Base-by-base conservation (phyloP, 164 flowering plant species). In the Vitis amurensis region DNA sequence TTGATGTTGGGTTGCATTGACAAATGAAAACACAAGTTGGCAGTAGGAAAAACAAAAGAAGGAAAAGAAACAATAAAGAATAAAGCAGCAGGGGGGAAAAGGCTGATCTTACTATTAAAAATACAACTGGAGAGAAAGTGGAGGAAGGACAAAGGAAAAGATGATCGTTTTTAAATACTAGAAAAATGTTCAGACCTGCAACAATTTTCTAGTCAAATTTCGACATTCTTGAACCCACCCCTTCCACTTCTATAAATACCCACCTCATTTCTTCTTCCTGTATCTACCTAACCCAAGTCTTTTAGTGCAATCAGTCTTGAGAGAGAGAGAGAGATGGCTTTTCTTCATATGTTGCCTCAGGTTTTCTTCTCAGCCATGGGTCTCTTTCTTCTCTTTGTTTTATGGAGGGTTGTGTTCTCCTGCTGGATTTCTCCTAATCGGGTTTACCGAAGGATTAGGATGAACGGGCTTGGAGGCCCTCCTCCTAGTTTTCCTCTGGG, bases 401-500 rank as follows among this genome's bases (percentile, higher is more conserved):
- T 74, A 1, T 63, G 72, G 66, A 77, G 27, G 48, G 6, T 84
- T 2, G 0, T 84, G 9, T 66, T 65, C 13, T 49, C 63, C 8
- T 88, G 77, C 48, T 89, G 86, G 90, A 37, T 94, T 73, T 67
- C 71, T 9, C 97, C 99, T 0, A 8, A 53, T 37, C 30, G 16
- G 55, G 79, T 77, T 9, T 70, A 76, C 17, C 51, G 50, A 13
- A 86, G 78, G 82, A 84, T 92, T 15, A 68, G 56, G 55, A 68
- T 30, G 49, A 82, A 77, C 67, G 97, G 97, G 52, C 81, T 92
- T 69, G 50, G 59, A 44, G 97, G 97, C 1, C 99, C 97, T n/a
- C 66, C 85, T 66, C 99, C 99, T 8, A 77, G 69, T 50, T 94
- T 94, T 50, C 99, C 99, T 48, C 59, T 94, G 0, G 97, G 98